These are phyloP conservation scores for Neurospora terricola DNA, from an alignment of 495 filamentous ascomycete genomes.

Conservation along the genomic window DNA sequence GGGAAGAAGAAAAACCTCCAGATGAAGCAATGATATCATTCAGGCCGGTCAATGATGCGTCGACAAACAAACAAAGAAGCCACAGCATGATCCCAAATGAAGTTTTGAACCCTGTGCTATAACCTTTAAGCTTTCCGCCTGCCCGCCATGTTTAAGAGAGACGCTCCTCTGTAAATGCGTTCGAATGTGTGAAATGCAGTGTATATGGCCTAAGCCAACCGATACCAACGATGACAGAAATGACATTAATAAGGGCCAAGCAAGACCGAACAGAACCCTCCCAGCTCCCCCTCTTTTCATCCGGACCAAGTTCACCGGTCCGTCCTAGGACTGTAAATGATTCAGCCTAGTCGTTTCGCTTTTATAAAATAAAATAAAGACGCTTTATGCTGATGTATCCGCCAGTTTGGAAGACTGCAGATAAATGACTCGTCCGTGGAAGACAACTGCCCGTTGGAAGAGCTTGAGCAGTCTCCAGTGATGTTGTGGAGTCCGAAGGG, in stretches of 20 bases:
- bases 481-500: background rate
- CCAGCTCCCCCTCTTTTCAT: background rate
- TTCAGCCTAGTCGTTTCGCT: background rate
- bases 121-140: slow-evolving; percentile 2
- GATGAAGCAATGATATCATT: slow-evolving; percentile 8
- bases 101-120: background rate
- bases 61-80: slow-evolving; percentile 1
- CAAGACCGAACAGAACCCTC: background rate
- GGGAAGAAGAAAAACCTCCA: background rate
- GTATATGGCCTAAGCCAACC: background rate
- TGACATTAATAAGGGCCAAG: background rate
- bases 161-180: slow-evolving; percentile 15
- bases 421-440: background rate
- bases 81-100: background rate
- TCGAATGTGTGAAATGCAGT: slow-evolving; percentile 11
- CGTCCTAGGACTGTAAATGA: background rate
- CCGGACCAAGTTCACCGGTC: background rate
- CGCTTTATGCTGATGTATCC: background rate
- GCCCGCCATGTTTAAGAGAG: slow-evolving; percentile 1
- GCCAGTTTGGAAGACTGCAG: background rate
- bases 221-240: background rate
- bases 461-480: background rate
- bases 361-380: background rate
- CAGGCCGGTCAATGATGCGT: slow-evolving; percentile 7
- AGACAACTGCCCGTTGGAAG: background rate